A percentile compares a stretch with the other conserved stretches of the same genome.
These are phyloP conservation scores for Gonapodya sp. DNA, from an alignment of 192 early-diverging fungal species.

Conservation along the genomic window DNA sequence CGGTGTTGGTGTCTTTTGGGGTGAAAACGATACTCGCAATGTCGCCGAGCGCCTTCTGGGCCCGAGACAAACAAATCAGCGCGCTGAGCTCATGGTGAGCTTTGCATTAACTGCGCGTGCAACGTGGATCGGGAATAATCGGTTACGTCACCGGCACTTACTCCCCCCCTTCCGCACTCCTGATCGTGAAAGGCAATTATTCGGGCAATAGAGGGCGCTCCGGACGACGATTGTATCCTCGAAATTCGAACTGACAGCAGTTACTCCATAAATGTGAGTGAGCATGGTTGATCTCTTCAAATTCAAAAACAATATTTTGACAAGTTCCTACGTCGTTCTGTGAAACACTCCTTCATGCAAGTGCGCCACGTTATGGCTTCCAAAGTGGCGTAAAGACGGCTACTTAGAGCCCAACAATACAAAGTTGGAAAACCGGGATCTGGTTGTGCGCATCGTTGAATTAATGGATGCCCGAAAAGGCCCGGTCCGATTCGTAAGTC, in stretches of 20 bases:
- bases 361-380: constrained; percentile 55
- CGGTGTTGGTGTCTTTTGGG: constrained; percentile 82
- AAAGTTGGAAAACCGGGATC: constrained; percentile 66
- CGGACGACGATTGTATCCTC: constrained; percentile 23
- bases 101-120: no score
- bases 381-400: constrained; percentile 43
- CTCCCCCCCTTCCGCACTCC: not conserved
- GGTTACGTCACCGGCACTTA: not conserved
- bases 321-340: not conserved
- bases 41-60: constrained; percentile 25
- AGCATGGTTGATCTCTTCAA: not conserved
- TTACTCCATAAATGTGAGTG: constrained; percentile 49
- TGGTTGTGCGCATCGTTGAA: constrained; percentile 48
- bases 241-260: constrained; percentile 68
- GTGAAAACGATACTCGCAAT: constrained; percentile 49
- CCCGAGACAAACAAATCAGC: constrained; percentile 56
- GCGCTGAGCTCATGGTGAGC: constrained; percentile 55
- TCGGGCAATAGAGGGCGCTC: constrained; percentile 38
- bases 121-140: not conserved
- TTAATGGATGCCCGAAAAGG: constrained; percentile 26
- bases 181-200: constrained; percentile 34
- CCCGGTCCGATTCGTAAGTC: constrained; percentile 11
- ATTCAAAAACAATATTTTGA: constrained; percentile 17
- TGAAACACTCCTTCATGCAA: not conserved
- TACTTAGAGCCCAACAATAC: constrained; percentile 28